Percentiles rank a stretch among this genome's conserved stretches.
Evolutionary conservation across 345 rosid genomes (phyloP).

Genomic region (Citrus australasica): DNA sequence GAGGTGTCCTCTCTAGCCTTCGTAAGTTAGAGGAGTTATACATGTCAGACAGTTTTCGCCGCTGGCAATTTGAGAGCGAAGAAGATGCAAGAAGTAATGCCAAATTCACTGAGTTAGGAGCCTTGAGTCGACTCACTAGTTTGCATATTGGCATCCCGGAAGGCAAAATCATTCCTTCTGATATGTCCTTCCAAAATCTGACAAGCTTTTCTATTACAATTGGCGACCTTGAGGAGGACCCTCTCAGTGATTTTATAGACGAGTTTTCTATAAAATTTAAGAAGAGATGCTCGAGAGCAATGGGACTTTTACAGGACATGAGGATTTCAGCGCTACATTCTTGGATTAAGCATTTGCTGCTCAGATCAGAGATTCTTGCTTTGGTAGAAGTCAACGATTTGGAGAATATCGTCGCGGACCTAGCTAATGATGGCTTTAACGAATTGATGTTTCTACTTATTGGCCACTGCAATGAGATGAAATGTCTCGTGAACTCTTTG

Average conservation of each 20-base stretch:
- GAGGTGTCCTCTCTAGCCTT: background rate
- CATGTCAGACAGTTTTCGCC: background rate
- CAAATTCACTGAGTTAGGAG: background rate
- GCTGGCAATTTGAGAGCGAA: background rate
- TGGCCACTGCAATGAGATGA: rapidly evolving
- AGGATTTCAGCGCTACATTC: background rate
- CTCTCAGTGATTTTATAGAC: rapidly evolving
- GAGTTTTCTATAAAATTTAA: too few species aligned
- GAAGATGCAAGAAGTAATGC: background rate
- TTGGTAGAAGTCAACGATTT: rapidly evolving
- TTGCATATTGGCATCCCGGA: background rate
- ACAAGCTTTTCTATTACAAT: background rate
- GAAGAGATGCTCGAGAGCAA: background rate
- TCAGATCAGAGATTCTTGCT: background rate
- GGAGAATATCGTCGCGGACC: background rate
- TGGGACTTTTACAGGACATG: background rate
- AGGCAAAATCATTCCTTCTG: background rate
- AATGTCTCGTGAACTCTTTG: background rate
- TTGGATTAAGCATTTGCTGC: background rate
- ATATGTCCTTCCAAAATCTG: background rate
- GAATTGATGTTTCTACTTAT: background rate
- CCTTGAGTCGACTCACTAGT: background rate
- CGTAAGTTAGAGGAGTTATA: background rate
- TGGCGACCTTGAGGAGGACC: rapidly evolving
- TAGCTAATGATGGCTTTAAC: background rate